Base-by-base conservation (phyloP, 345 rosid genomes). In the Durio zibethinus region DNA sequence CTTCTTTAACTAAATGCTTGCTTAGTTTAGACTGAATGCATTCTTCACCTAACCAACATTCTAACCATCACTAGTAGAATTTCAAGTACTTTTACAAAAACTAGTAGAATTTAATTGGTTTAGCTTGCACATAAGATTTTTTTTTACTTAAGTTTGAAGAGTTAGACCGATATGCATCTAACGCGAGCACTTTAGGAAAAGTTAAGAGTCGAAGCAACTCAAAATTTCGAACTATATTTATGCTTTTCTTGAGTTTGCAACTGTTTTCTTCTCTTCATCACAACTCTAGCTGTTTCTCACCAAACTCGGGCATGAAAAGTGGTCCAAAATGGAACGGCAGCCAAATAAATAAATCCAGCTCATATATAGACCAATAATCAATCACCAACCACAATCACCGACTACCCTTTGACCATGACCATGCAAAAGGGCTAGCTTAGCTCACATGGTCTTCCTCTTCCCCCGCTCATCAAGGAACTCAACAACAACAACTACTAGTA, bases 311-410 rank as follows among this genome's bases (percentile, higher is more conserved):
- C 4, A 1, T 23, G 2, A 25, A 59, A 27, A 1, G 35, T 29
- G 65, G 65, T 27, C 64, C 64, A 60, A 60, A 12, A 60, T 27
- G 36, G 64, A 60, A 20, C 3, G 36, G 20, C 14, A 27, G n/a
- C n/a, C 2, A 27, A 60, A 4, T 60, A 25, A 56, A 60, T 60
- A 20, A 27, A 60, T 36, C 64, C 64, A 60, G 64, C 64, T 27
- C 64, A 27, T 12, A 35, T 23, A 42, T 54, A 10, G 52, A 21
- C 67, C 69, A 43, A 79, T 70, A 63, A 78, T 31, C 15, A 54
- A 76, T 47, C 53, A 64, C 36, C 73, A 56, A 76, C 75, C 75
- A 71, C 38, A 73, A 48, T 57, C 78, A 36, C 43, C 75, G 54
- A 45, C 48, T 21, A 67, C 38, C 38, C 20, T 1, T 18, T 5